These are phyloP conservation scores for Porcisia hertigi DNA, from an alignment of 208 protist genomes.

Conservation along the genomic window DNA sequence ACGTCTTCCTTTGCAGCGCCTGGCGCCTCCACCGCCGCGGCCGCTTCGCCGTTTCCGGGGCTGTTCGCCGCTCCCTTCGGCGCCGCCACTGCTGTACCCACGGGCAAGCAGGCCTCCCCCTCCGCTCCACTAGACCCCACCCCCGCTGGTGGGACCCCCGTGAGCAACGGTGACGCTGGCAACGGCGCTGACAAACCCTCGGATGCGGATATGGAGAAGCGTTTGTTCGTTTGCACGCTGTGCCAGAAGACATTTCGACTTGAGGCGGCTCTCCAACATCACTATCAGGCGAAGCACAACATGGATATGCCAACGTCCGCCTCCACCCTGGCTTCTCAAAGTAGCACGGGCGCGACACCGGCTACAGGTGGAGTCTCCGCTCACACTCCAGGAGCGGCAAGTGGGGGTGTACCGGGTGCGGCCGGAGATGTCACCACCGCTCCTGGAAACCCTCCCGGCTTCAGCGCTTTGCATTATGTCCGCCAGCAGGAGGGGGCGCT, in stretches of 20 bases:
- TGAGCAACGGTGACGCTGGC: slow-evolving; percentile 1
- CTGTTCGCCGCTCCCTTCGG: slow-evolving; percentile 29
- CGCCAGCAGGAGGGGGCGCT: slow-evolving; percentile 63
- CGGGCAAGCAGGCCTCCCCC: not conserved
- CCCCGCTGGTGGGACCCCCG: not conserved
- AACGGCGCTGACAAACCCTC: not conserved
- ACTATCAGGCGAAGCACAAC: slow-evolving; percentile 91
- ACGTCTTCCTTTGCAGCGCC: not conserved
- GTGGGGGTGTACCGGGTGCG: slow-evolving; percentile 1
- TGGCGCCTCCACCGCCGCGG: not conserved
- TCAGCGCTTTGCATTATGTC: slow-evolving; percentile 43
- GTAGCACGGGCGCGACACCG: not conserved
- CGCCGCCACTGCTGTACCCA: not conserved
- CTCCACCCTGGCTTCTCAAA: not conserved
- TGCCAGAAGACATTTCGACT: slow-evolving; percentile 90
- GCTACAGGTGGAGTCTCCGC: not conserved
- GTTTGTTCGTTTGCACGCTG: slow-evolving; percentile 80
- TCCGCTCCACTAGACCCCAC: not conserved
- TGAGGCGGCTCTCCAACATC: slow-evolving; percentile 87
- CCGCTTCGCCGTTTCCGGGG: slow-evolving; percentile 21
- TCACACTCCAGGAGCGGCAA: not conserved
- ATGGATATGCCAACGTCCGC: slow-evolving; percentile 68
- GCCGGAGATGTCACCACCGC: not conserved
- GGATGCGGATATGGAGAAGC: slow-evolving; percentile 50
- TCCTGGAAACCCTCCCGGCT: not conserved